Conservation (phyloP, 2,329 filamentous ascomycete genomes). For the Arachnopeziza araneosa region DNA sequence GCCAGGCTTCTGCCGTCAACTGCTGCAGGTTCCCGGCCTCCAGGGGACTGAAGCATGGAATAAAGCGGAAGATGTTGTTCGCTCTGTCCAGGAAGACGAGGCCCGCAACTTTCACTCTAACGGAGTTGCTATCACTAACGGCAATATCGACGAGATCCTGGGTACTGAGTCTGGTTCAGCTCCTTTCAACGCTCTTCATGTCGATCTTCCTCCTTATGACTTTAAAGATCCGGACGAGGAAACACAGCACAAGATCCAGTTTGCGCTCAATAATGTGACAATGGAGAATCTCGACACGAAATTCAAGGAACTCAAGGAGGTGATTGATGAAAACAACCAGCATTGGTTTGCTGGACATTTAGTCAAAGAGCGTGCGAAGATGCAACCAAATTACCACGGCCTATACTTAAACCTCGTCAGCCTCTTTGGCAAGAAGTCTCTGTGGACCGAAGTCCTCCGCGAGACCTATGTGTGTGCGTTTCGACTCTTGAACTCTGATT, state of each 20-base stretch:
- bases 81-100: constrained; percentile 46
- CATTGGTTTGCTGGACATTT: constrained; percentile 96
- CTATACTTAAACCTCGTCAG: constrained; percentile 88
- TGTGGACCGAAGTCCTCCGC: constrained; percentile 86
- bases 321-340: constrained; percentile 74
- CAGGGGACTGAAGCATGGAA: constrained; percentile 79
- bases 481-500: constrained; percentile 84
- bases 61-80: constrained; percentile 75
- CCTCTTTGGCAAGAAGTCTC: constrained; percentile 68
- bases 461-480: constrained; percentile 87
- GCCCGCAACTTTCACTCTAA: constrained; percentile 23
- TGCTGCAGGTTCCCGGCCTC: constrained; percentile 75
- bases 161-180: constrained; percentile 55
- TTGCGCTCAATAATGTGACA: constrained; percentile 94
- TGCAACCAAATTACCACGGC: constrained; percentile 94
- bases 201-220: constrained; percentile 61
- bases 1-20: constrained; percentile 87
- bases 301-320: constrained; percentile 72
- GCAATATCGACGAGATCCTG: constrained; percentile 58
- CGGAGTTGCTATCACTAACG: constrained; percentile 60
- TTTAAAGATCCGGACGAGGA: constrained; percentile 83
- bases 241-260: constrained; percentile 87
- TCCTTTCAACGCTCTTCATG: constrained; percentile 72
- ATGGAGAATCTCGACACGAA: constrained; percentile 82
- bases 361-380: constrained; percentile 92